phyloP scores from a whole-genome alignment of 176 grass and related monocot species.

The Phoenix roebelenii region DNA sequence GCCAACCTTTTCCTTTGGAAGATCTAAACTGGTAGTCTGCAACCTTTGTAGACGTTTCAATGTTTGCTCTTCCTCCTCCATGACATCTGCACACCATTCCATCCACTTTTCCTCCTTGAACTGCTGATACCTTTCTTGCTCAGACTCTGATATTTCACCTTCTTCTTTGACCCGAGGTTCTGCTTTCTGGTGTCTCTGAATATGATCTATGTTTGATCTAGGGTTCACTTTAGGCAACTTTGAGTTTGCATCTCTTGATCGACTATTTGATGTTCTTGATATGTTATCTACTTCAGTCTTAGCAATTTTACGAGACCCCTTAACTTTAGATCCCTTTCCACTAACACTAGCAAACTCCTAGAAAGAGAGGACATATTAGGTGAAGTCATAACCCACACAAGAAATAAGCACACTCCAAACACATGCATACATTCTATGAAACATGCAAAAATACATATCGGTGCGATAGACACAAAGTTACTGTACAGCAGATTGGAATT shows the following conservation, averaged over 20 bases:
- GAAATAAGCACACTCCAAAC: neutral
- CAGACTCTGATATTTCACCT: conserved; percentile 98
- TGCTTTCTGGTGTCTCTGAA: conserved; percentile 54
- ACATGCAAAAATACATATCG: no score
- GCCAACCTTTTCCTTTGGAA: conserved; percentile 92
- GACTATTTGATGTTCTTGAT: conserved; percentile 32
- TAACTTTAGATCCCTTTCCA: conserved; percentile 54
- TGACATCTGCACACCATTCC: conserved; percentile 97
- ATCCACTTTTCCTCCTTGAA: conserved; percentile 97
- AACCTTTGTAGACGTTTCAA: conserved; percentile 82
- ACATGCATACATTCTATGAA: no score
- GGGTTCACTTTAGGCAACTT: conserved; percentile 31
- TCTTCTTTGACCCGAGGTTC: conserved; percentile 91
- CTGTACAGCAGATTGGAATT: no score
- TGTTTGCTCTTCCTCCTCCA: conserved; percentile 85
- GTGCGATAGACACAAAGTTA: no score
- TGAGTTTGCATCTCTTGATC: conserved; percentile 44
- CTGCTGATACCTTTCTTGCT: conserved; percentile 66
- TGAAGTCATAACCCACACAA: neutral
- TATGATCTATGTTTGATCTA: conserved; percentile 45
- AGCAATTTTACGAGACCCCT: conserved; percentile 38
- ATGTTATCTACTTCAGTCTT: conserved; percentile 46
- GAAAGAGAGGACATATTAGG: conserved; percentile 21
- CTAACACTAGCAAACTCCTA: conserved; percentile 83
- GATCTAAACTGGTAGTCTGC: conserved; percentile 91